These are phyloP conservation scores for Fusarium verticillioides DNA, from an alignment of 2,329 filamentous ascomycete genomes.

Conservation along the genomic window DNA sequence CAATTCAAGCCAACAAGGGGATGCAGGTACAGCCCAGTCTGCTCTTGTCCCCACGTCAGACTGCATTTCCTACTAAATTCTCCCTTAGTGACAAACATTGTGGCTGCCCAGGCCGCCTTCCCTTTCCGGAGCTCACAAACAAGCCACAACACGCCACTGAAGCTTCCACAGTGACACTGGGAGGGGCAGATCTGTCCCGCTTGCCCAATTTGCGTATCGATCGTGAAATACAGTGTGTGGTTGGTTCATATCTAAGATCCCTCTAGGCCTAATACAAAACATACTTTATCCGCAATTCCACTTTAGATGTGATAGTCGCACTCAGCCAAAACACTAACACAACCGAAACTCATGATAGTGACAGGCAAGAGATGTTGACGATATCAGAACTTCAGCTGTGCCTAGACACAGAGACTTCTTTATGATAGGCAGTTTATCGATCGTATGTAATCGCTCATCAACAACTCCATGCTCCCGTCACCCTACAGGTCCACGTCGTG, in stretches of 20 bases:
- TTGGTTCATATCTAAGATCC: constrained; percentile 1
- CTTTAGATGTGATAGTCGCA: neutral
- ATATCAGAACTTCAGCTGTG: neutral
- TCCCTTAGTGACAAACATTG: neutral
- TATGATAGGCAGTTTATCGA: no score
- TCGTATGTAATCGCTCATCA: neutral
- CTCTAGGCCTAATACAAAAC: constrained; percentile 11
- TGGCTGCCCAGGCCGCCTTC: neutral
- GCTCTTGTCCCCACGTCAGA: constrained; percentile 23
- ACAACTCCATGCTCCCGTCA: neutral
- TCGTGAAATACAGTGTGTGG: neutral
- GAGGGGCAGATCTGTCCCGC: constrained; percentile 14
- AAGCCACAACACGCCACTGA: constrained; percentile 20
- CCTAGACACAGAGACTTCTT: rapidly evolving
- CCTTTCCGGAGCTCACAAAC: constrained; percentile 20
- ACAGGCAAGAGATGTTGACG: neutral
- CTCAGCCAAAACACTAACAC: constrained; percentile 7
- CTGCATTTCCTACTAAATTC: neutral
- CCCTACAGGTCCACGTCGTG: neutral
- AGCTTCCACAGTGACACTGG: constrained; percentile 23
- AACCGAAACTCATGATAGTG: neutral
- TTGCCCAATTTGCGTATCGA: constrained; percentile 29
- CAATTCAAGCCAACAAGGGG: neutral
- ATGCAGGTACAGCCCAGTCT: constrained; percentile 3
- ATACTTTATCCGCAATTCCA: neutral